Conservation (phyloP, 805 yeast genomes). For the Schizosaccharomyces pombe region DNA sequence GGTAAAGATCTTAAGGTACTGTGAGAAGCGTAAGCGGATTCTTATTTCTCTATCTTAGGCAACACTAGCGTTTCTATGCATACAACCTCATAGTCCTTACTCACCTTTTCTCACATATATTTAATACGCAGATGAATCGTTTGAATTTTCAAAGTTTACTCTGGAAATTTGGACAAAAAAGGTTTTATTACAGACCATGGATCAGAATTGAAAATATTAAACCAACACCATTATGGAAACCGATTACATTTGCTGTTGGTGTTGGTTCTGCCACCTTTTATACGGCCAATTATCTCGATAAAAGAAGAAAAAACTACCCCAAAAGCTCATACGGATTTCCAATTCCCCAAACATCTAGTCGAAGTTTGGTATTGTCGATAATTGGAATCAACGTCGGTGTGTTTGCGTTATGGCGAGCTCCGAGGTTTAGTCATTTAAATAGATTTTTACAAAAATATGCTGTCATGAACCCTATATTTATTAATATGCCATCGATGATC, state of each 20-base stretch:
- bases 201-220: background rate
- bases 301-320: background rate
- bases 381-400: background rate
- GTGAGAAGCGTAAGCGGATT: too few species aligned
- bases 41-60: too few species aligned
- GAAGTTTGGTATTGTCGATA: background rate
- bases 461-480: background rate
- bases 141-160: background rate
- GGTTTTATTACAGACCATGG: conserved; percentile 2
- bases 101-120: too few species aligned
- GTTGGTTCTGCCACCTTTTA: background rate
- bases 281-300: background rate
- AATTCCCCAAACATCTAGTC: background rate
- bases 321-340: background rate
- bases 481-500: background rate
- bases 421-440: background rate
- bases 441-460: background rate
- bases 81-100: too few species aligned
- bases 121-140: too few species aligned
- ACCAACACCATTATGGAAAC: conserved; percentile 2
- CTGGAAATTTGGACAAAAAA: background rate
- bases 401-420: background rate
- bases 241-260: background rate
- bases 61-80: too few species aligned
- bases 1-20: too few species aligned